phyloP scores from a whole-genome alignment of 2,329 filamentous ascomycete genomes.

The Penicillium sp. region DNA sequence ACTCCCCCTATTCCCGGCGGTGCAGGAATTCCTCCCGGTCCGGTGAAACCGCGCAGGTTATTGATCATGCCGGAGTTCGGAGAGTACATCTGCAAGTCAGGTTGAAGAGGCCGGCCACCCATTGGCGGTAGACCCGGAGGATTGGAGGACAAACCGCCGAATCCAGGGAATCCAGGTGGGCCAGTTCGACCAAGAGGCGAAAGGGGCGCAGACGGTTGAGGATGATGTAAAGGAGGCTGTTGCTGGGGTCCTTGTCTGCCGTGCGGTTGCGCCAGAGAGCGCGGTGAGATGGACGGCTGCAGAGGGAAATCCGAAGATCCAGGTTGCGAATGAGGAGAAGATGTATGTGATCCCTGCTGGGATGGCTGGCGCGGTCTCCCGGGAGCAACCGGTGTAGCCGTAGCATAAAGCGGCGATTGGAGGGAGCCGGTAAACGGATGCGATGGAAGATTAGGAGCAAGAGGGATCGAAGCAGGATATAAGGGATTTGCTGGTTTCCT shows the following conservation, averaged over 20 bases:
- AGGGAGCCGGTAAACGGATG: constrained; percentile 50
- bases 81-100: constrained; percentile 54
- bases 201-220: constrained; percentile 57
- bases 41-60: constrained; percentile 53
- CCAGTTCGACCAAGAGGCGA: constrained; percentile 63
- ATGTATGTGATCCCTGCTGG: constrained; percentile 68
- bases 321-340: constrained; percentile 56
- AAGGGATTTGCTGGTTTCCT: constrained; percentile 50
- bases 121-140: constrained; percentile 53
- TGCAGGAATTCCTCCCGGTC: constrained; percentile 51
- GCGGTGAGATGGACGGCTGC: constrained; percentile 57
- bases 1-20: constrained; percentile 59
- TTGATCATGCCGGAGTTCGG: constrained; percentile 49
- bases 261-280: constrained; percentile 60
- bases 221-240: constrained; percentile 52
- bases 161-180: constrained; percentile 47
- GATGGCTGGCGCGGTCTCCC: constrained; percentile 71
- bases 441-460: constrained; percentile 53
- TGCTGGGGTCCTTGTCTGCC: constrained; percentile 56
- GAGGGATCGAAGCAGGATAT: constrained; percentile 51
- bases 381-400: constrained; percentile 74
- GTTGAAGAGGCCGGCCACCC: constrained; percentile 47
- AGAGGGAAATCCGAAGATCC: constrained; percentile 54
- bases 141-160: constrained; percentile 52
- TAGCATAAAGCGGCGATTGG: constrained; percentile 72